Percentiles rank a stretch among this genome's conserved stretches.
Evolutionary conservation across 768 basidiomycete genomes (phyloP).

Genomic region (Lepiota subincarnata): DNA sequence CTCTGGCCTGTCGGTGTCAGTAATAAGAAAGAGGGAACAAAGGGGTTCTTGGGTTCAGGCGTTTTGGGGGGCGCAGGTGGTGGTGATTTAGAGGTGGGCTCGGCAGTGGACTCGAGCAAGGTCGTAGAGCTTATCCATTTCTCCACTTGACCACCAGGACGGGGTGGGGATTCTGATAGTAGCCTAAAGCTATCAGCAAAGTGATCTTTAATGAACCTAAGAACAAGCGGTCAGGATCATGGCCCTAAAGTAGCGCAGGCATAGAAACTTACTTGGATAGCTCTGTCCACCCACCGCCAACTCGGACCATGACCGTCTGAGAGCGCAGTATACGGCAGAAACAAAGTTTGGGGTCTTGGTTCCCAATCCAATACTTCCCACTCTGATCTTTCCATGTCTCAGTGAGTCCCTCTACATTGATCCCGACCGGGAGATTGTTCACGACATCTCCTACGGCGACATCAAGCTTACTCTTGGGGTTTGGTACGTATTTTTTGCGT

Average conservation of each 20-base stretch:
- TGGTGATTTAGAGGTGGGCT: constrained; percentile 20
- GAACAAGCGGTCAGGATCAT: constrained; percentile 10
- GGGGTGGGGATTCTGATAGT: constrained; percentile 60
- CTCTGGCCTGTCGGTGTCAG: constrained; percentile 53
- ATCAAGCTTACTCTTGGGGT: constrained; percentile 89
- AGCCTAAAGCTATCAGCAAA: constrained; percentile 81
- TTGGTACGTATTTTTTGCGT: constrained; percentile 74
- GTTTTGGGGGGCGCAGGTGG: constrained; percentile 49
- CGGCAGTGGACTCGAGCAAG: constrained; percentile 50
- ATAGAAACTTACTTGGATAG: constrained; percentile 68
- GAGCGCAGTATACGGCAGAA: constrained; percentile 90
- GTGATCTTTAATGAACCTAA: constrained; percentile 81
- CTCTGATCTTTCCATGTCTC: constrained; percentile 91
- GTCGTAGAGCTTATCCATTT: constrained; percentile 83
- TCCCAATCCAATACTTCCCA: constrained; percentile 95
- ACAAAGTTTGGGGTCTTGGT: constrained; percentile 84
- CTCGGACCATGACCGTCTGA: constrained; percentile 93
- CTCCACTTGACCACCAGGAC: constrained; percentile 52
- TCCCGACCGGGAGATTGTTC: constrained; percentile 81
- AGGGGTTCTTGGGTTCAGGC: constrained; percentile 58
- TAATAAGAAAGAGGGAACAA: constrained; percentile 65
- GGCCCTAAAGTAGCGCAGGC: not conserved
- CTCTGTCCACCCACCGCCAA: constrained; percentile 93
- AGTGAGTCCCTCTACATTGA: constrained; percentile 75
- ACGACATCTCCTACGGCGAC: constrained; percentile 90